phyloP scores from a whole-genome alignment of 177 flowering plant species.

The Vitis hybrid region DNA sequence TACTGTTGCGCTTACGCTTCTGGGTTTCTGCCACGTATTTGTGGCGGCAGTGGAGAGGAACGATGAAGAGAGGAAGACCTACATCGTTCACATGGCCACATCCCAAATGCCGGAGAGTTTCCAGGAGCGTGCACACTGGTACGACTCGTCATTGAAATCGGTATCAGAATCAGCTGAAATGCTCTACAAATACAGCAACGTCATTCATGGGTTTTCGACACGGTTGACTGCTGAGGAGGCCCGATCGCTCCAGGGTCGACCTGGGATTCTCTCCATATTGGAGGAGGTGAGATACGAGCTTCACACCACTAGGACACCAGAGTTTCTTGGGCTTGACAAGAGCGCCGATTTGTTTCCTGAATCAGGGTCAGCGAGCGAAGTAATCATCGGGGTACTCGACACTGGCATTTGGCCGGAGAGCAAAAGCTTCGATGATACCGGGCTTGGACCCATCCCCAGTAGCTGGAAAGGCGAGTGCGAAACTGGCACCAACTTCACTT shows the following conservation, averaged over 20 bases:
- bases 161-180: constrained; percentile 2
- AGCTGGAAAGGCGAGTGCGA: constrained; percentile 22
- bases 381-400: constrained; percentile 1
- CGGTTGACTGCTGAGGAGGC: constrained; percentile 10
- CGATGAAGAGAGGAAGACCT: neutral
- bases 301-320: constrained; percentile 10
- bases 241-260: neutral
- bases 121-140: constrained; percentile 1
- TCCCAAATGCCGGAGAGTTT: constrained; percentile 8
- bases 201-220: constrained; percentile 10
- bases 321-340: constrained; percentile 8
- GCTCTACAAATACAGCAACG: constrained; percentile 9
- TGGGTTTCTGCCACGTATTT: neutral
- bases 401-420: constrained; percentile 9
- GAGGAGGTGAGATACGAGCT: constrained; percentile 8
- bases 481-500: constrained; percentile 8
- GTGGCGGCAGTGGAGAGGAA: neutral
- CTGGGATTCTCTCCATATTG: constrained; percentile 7
- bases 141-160: constrained; percentile 6
- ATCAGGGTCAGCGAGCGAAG: neutral
- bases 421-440: constrained; percentile 11
- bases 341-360: neutral
- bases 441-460: constrained; percentile 13
- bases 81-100: constrained; percentile 7
- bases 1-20: constrained; percentile 4